phyloP scores from a whole-genome alignment of 768 basidiomycete genomes.

The Pleurotus djamor region DNA sequence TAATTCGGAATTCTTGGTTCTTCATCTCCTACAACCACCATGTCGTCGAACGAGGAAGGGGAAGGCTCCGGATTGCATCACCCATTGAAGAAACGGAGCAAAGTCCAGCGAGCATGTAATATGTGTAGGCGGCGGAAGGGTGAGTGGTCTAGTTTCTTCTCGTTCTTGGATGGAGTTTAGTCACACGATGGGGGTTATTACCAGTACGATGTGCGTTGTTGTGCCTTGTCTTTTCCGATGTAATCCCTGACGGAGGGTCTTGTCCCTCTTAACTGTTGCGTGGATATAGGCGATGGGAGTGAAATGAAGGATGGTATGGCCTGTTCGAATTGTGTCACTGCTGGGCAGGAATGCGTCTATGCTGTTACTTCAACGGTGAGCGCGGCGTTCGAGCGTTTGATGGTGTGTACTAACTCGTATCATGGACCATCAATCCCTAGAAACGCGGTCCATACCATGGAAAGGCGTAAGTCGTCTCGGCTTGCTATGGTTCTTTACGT shows the following conservation, averaged over 20 bases:
- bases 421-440: too few species aligned
- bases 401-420: too few species aligned
- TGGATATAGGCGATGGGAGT: conserved; percentile 64
- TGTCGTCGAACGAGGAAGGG: background rate
- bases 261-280: background rate
- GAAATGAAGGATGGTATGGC: conserved; percentile 52
- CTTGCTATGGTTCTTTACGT: too few species aligned
- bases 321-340: conserved; percentile 64
- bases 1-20: background rate
- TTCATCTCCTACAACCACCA: background rate
- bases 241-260: too few species aligned
- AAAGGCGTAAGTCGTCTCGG: conserved; percentile 22
- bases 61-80: background rate
- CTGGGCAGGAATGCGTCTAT: conserved; percentile 62
- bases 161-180: too few species aligned
- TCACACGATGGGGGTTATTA: too few species aligned
- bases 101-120: conserved; percentile 58
- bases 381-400: conserved; percentile 9
- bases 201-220: too few species aligned
- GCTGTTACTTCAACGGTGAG: conserved; percentile 65
- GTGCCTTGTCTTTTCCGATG: too few species aligned
- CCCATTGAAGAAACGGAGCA: background rate
- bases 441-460: conserved; percentile 66
- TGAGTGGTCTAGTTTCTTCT: conserved; percentile 16
- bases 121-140: conserved; percentile 74